A percentile compares a stretch with the other conserved stretches of the same genome.
Evolutionary conservation across 1,139 yeast genomes (phyloP).

Genomic region (Saccharomyces hybrid): DNA sequence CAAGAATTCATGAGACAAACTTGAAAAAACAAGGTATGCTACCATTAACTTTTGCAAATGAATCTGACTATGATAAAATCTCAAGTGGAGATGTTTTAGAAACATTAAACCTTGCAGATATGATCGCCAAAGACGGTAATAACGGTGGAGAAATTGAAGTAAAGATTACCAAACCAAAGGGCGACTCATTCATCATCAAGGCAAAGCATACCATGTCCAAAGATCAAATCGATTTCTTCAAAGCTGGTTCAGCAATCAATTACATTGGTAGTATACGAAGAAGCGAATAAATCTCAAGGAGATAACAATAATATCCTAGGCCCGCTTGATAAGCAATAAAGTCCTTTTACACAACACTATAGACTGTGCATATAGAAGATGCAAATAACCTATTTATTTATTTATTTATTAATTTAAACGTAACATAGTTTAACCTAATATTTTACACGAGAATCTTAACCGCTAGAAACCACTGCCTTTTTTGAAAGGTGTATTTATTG

Average conservation of each 20-base stretch:
- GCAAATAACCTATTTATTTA: neutral
- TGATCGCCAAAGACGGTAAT: constrained; percentile 74
- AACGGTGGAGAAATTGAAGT: constrained; percentile 76
- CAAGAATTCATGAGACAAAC: constrained; percentile 90
- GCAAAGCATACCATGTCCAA: constrained; percentile 94
- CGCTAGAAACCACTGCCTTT: neutral
- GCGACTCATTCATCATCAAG: constrained; percentile 59
- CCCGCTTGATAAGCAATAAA: no score
- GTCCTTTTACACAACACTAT: neutral
- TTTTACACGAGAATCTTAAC: neutral
- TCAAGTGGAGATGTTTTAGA: constrained; percentile 70
- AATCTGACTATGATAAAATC: constrained; percentile 76
- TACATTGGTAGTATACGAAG: constrained; percentile 64
- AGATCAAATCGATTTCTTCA: constrained; percentile 93
- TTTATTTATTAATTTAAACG: neutral
- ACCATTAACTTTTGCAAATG: constrained; percentile 86
- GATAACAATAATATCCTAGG: neutral
- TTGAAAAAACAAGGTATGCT: constrained; percentile 94
- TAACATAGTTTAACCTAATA: neutral
- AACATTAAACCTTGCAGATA: constrained; percentile 68
- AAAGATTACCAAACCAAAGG: constrained; percentile 68
- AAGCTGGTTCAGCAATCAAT: constrained; percentile 95
- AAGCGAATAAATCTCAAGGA: constrained; percentile 7
- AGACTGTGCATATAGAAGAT: constrained; percentile 1
- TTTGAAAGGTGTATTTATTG: neutral